Percentiles rank a stretch among this genome's conserved stretches.
Conservation (phyloP, 2,329 filamentous ascomycete genomes). For the Fusarium chlamydosporum region DNA sequence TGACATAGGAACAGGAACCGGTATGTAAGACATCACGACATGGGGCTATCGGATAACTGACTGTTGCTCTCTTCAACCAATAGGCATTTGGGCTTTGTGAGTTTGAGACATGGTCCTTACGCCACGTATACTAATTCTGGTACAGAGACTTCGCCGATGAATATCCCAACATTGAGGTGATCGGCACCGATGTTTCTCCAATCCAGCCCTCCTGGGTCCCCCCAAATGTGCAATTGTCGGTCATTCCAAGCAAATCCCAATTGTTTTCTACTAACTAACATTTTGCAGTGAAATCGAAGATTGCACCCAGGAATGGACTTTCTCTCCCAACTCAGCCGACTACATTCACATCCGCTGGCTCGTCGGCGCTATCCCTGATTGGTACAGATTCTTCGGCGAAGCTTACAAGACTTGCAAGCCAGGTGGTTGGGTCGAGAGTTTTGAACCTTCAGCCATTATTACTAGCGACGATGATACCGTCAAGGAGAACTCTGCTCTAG, state of each 20-base stretch:
- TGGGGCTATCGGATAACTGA: neutral
- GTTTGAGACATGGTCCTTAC: rapidly evolving
- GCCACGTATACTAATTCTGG: neutral
- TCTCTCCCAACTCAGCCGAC: constrained; percentile 17
- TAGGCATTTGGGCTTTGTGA: constrained; percentile 24
- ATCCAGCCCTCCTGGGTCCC: constrained; percentile 20
- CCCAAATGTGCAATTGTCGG: constrained; percentile 20
- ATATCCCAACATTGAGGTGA: constrained; percentile 11
- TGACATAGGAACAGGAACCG: constrained; percentile 24
- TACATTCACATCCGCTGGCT: constrained; percentile 31
- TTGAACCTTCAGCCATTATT: constrained; percentile 11
- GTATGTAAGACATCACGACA: neutral
- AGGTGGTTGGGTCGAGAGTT: constrained; percentile 18
- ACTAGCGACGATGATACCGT: constrained; percentile 21
- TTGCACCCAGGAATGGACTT: constrained; percentile 30
- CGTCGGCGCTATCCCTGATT: constrained; percentile 11
- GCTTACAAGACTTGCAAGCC: constrained; percentile 27
- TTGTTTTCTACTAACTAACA: neutral
- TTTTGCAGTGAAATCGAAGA: constrained; percentile 14
- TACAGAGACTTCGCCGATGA: constrained; percentile 22
- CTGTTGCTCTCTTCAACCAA: neutral
- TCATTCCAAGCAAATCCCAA: rapidly evolving
- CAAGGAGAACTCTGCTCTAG: constrained; percentile 17
- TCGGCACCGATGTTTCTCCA: constrained; percentile 26
- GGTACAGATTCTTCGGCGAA: constrained; percentile 16